phyloP scores from a whole-genome alignment of 2,329 filamentous ascomycete species.

The Seiridium cupressi region DNA sequence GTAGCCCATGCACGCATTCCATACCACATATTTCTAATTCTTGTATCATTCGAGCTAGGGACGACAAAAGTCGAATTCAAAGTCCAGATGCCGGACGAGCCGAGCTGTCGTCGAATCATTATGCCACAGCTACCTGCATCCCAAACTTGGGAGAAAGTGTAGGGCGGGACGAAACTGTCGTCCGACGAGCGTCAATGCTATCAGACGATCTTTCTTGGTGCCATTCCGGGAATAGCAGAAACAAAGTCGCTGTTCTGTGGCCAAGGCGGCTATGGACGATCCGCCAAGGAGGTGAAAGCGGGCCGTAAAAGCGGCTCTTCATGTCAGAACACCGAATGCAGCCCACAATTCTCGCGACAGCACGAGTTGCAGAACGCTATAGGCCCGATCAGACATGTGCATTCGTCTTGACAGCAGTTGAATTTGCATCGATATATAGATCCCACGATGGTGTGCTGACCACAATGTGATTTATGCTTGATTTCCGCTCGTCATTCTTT shows the following conservation, averaged over 20 bases:
- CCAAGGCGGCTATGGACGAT: not conserved
- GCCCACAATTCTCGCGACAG: not conserved
- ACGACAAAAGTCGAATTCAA: no score
- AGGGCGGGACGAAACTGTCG: conserved; percentile 2
- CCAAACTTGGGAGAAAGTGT: not conserved
- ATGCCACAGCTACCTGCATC: not conserved
- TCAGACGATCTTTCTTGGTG: not conserved
- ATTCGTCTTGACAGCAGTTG: not conserved
- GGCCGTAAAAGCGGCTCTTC: not conserved
- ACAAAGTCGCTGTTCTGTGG: not conserved
- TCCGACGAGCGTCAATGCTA: not conserved
- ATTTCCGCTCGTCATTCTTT: not conserved
- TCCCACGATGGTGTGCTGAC: not conserved
- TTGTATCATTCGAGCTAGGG: no score
- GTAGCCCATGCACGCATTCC: no score
- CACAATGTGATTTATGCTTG: not conserved
- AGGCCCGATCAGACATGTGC: not conserved
- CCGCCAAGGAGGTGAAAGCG: not conserved
- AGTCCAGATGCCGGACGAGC: not conserved
- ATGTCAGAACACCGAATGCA: not conserved
- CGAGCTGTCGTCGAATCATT: not conserved
- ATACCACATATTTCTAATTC: no score
- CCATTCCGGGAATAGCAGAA: conserved; percentile 1
- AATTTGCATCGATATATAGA: not conserved
- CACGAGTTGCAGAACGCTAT: conserved; percentile 1